Base-by-base conservation (phyloP, 73 alveolate species). In the Stentor roeselii region DNA sequence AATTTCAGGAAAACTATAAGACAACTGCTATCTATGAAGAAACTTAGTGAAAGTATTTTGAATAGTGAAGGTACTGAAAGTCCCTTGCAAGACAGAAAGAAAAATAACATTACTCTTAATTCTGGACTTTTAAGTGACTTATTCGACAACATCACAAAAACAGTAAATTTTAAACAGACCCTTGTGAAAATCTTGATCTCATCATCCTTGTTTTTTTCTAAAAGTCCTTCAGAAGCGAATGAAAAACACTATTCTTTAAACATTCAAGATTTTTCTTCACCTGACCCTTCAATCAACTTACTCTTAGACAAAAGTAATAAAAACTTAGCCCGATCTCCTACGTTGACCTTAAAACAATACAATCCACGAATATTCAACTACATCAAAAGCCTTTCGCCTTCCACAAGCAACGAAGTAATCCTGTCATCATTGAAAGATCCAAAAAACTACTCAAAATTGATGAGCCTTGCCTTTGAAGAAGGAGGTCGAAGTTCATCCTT, bases 401-500 rank as follows among this genome's bases (percentile, higher is more conserved):
- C 30, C 67, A 11, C 67, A 50, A 50, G 67, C 67, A 50, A 11
- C 6, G 21, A 50, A 50, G 21, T 50, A 11, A 6, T 50, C 6
- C 30, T 50, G 6, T 21, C 67, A 6, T 50, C 67, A 11, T 50
- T 50, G 21, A 11, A 11, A 11, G 67, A 50, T 21, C 67, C 67
- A 11, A 11, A 6, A 50, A 50, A 50, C 67, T 50, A 50, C 21
- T 6, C 6, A 50, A 50, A 50, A 21, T 21, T 50, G 6, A 21
- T 50, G 30, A 50, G 21, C 21, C 21, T 50, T 11, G 67, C 21
- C 67, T 11, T 6, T 50, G 67, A 11, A 6, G 67, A 67, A 67
- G 80, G 80, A 21, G 80, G 80, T n/a, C n/a, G 80, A 67, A 67
- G 80, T 2, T n/a, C 50, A 67, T 36, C 80, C 1, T 67, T 67